These are phyloP conservation scores for Nyssa sinensis DNA, from an alignment of 148 eudicot genomes.

Conservation along the genomic window DNA sequence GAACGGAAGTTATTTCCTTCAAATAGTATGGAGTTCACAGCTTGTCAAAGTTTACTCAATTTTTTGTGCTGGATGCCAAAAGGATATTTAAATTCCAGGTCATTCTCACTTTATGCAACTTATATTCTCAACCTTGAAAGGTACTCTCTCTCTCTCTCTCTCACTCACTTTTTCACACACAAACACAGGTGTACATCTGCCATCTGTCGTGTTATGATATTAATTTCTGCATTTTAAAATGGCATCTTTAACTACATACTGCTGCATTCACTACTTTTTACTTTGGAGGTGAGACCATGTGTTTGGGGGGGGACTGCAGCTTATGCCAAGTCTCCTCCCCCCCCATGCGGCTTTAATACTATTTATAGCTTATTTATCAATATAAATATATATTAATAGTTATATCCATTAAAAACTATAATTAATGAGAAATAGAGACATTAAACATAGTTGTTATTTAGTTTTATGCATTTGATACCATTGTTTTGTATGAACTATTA, in stretches of 20 bases:
- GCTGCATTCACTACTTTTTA: background rate
- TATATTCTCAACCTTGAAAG: conserved; percentile 77
- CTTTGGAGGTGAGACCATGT: background rate
- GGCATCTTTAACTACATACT: background rate
- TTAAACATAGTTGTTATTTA: no score
- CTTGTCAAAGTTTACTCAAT: conserved; percentile 51
- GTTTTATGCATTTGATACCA: no score
- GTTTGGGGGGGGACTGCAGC: no score
- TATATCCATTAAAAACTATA: no score
- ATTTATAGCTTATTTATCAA: no score
- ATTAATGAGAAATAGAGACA: no score
- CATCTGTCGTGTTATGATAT: background rate
- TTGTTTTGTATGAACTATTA: no score
- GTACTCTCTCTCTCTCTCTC: conserved; percentile 30
- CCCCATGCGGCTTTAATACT: no score
- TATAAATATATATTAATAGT: no score
- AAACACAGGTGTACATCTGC: background rate
- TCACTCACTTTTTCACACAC: no score
- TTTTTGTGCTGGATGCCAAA: conserved; percentile 61
- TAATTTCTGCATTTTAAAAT: background rate
- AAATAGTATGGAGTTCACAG: conserved; percentile 28
- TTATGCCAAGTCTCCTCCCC: no score
- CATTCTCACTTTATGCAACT: conserved; percentile 45
- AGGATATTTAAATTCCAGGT: conserved; percentile 43
- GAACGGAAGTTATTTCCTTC: conserved; percentile 28